phyloP scores from a whole-genome alignment of 768 basidiomycete genomes.

The Termitomyces sp. region DNA sequence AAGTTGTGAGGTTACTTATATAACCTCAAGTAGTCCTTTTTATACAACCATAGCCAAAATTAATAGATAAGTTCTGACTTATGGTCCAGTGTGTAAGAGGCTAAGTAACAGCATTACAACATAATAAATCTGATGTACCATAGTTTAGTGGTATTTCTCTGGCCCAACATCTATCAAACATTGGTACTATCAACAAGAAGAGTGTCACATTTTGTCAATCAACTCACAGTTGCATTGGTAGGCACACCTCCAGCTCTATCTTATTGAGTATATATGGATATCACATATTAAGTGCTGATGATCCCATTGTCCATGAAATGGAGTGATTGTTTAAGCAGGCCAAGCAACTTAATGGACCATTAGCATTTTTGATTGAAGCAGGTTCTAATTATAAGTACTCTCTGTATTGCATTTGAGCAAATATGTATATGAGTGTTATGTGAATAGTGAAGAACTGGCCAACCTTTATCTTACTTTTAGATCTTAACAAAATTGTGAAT shows the following conservation, averaged over 20 bases:
- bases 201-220: neutral
- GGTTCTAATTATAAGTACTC: neutral
- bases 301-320: constrained; percentile 8
- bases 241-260: constrained; percentile 6
- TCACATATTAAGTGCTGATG: constrained; percentile 3
- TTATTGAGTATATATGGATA: constrained; percentile 6
- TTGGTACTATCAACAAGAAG: constrained; percentile 8
- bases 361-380: constrained; percentile 7
- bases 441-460: constrained; percentile 5
- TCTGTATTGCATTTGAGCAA: neutral
- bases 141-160: constrained; percentile 4
- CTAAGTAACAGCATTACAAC: too few species aligned
- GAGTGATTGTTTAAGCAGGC: constrained; percentile 6
- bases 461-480: constrained; percentile 2
- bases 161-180: constrained; percentile 7
- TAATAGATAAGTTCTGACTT: too few species aligned
- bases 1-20: too few species aligned
- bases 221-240: neutral
- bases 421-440: neutral
- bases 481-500: neutral
- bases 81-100: too few species aligned
- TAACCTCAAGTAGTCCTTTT: too few species aligned
- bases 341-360: constrained; percentile 1
- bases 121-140: constrained; percentile 1
- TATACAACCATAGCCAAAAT: too few species aligned